These are phyloP conservation scores for Amanita exitialis DNA, from an alignment of 768 basidiomycete genomes.

Conservation along the genomic window DNA sequence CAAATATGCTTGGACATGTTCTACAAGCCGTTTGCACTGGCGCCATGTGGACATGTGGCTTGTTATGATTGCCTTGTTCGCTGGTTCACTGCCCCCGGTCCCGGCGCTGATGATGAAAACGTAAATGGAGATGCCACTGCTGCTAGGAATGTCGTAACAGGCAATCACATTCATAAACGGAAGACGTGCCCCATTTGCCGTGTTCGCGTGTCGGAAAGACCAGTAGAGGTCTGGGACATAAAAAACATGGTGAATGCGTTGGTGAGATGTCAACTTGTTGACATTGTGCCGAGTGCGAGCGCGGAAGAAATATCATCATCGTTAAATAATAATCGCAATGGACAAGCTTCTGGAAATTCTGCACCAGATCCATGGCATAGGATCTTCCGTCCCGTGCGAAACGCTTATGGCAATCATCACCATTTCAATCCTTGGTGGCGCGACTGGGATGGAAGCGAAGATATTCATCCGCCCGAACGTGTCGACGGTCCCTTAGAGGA, in stretches of 20 bases:
- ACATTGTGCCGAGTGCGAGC: slow-evolving; percentile 13
- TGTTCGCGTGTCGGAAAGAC: slow-evolving; percentile 44
- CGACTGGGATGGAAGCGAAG: slow-evolving; percentile 7
- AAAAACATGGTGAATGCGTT: slow-evolving; percentile 52
- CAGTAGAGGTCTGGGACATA: slow-evolving; percentile 62
- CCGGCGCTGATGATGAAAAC: slow-evolving; percentile 14
- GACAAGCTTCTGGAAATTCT: slow-evolving; percentile 12
- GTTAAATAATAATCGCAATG: slow-evolving; percentile 15
- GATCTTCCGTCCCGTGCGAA: slow-evolving; percentile 34
- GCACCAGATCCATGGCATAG: slow-evolving; percentile 53
- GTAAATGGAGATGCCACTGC: slow-evolving; percentile 11
- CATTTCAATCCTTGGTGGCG: slow-evolving; percentile 1
- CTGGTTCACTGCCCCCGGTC: slow-evolving; percentile 53
- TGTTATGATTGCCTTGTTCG: slow-evolving; percentile 64
- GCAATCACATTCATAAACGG: slow-evolving; percentile 39
- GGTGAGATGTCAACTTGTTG: slow-evolving; percentile 43
- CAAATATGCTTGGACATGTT: slow-evolving; percentile 74
- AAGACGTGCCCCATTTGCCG: slow-evolving; percentile 77
- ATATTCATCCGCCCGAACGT: slow-evolving; percentile 13
- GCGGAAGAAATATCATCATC: slow-evolving; percentile 15
- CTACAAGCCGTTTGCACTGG: slow-evolving; percentile 62
- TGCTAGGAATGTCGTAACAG: slow-evolving; percentile 23
- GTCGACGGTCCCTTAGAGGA: slow-evolving; percentile 24
- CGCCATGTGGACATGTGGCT: slow-evolving; percentile 67
- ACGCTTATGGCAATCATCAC: not conserved